Evolutionary conservation across 2,329 filamentous ascomycete species (phyloP), one percentile per base, ranked within the genome.

Genomic region (Diatrype stigma): DNA sequence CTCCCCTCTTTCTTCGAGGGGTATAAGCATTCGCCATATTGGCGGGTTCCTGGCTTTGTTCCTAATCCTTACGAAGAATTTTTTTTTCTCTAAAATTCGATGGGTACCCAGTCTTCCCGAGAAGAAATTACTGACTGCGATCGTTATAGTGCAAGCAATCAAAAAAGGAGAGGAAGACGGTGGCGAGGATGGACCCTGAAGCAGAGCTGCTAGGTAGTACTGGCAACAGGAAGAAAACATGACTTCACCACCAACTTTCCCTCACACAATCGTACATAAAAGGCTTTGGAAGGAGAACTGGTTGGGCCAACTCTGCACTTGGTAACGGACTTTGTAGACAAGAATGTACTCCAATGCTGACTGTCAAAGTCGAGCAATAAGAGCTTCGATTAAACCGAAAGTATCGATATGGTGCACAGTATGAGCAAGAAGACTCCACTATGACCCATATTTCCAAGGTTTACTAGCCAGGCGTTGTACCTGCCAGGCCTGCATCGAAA

Each of bases 121-220:
- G n/a, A n/a, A n/a, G 40, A 17, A 10, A n/a, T 44, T 44, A 26
- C 40, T 44, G 11, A 44, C 40, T 4, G 8, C 22, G 14, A 44
- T 12, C 16, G 40, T 28, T 44, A n/a, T 19, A 44, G 40, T 96
- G 90, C 81, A 88, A 67, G 82, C 89, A 2, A 95, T 96, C 51
- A 70, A 71, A 56, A 76, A 75, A 54, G 67, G 60, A 14, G 45
- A 46, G 2, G 51, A 57, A 30, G 60, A 56, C 56, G 66, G 56
- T 19, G 52, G 54, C 44, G 55, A 53, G 42, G 62, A 59, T 26
- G 56, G 34, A n/a, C n/a, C n/a, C n/a, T n/a, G n/a, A n/a, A n/a
- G n/a, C n/a, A n/a, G n/a, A n/a, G n/a, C n/a, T n/a, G n/a, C n/a
- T n/a, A n/a, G n/a, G n/a, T n/a, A n/a, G n/a, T n/a, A n/a, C n/a